These are phyloP conservation scores for Thelephora aurantiotincta DNA, from an alignment of 768 basidiomycete species.

Conservation along the genomic window DNA sequence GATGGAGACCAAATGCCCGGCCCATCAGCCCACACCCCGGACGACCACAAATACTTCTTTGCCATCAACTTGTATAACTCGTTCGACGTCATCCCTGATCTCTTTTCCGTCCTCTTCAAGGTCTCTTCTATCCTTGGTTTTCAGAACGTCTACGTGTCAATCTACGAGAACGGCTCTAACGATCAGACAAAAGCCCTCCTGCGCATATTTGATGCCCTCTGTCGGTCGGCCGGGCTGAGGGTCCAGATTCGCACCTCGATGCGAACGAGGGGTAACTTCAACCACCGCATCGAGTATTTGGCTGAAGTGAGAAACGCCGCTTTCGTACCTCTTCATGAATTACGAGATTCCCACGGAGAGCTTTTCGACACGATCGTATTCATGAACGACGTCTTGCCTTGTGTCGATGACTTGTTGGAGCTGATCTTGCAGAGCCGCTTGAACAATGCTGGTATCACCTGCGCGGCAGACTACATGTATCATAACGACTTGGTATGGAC, in stretches of 20 bases:
- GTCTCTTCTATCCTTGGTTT: constrained; percentile 86
- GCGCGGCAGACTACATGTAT: constrained; percentile 98
- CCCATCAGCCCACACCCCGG: constrained; percentile 21
- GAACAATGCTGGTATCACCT: constrained; percentile 97
- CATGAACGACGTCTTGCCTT: constrained; percentile 99
- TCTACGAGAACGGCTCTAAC: constrained; percentile 98
- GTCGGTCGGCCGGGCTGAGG: constrained; percentile 79
- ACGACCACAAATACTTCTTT: constrained; percentile 96
- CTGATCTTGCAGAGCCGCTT: constrained; percentile 88
- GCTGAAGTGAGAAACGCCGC: constrained; percentile 99
- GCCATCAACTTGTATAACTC: constrained; percentile 99
- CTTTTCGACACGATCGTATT: constrained; percentile 95
- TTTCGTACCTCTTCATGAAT: constrained; percentile 88
- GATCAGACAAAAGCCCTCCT: constrained; percentile 98
- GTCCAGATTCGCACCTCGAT: constrained; percentile 87
- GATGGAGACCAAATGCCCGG: constrained; percentile 22
- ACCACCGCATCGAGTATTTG: constrained; percentile 98
- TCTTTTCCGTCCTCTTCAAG: constrained; percentile 93
- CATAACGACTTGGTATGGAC: constrained; percentile 77
- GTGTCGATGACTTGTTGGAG: constrained; percentile 94
- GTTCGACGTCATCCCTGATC: constrained; percentile 95
- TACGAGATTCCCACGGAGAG: constrained; percentile 83
- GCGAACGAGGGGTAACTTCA: constrained; percentile 90
- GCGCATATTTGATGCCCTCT: constrained; percentile 88
- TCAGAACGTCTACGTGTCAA: constrained; percentile 96